Percentiles rank a stretch among this genome's conserved stretches.
Conservation (phyloP, 208 protist genomes). For the Tetramitus jugosus region DNA sequence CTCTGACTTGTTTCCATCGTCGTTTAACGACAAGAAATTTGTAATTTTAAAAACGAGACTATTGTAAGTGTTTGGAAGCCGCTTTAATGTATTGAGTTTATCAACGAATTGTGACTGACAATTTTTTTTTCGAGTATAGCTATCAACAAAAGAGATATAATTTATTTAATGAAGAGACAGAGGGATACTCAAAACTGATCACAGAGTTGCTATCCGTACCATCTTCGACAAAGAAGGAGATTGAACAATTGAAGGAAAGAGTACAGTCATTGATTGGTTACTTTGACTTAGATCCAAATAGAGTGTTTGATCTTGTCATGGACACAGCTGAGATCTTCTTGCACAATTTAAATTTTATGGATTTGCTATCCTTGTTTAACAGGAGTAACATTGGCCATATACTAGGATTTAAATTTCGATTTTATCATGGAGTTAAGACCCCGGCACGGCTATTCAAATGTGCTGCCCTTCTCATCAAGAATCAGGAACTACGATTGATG, state of each 20-base stretch:
- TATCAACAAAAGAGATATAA: conserved; percentile 60
- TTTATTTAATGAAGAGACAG: conserved; percentile 55
- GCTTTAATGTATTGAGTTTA: too few relatives aligned
- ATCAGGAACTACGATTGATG: not conserved
- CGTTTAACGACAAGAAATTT: too few relatives aligned
- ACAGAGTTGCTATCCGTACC: conserved; percentile 35
- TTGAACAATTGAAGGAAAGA: not conserved
- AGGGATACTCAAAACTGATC: conserved; percentile 64
- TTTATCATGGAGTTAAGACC: not conserved
- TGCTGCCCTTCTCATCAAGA: not conserved
- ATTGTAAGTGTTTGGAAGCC: too few relatives aligned
- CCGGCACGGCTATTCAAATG: not conserved
- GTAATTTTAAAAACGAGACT: too few relatives aligned
- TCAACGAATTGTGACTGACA: too few relatives aligned
- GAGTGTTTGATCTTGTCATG: conserved; percentile 56
- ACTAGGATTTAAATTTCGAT: not conserved
- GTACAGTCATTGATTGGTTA: conserved; percentile 38
- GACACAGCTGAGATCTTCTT: conserved; percentile 38
- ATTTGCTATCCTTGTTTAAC: not conserved
- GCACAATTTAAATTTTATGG: not conserved
- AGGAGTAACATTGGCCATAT: not conserved
- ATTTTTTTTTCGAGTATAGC: too few relatives aligned
- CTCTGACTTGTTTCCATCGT: too few relatives aligned
- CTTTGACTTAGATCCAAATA: conserved; percentile 61
- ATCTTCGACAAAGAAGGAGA: too few relatives aligned